phyloP scores from a whole-genome alignment of 2,329 filamentous ascomycete genomes.

The Parastagonospora avenae region DNA sequence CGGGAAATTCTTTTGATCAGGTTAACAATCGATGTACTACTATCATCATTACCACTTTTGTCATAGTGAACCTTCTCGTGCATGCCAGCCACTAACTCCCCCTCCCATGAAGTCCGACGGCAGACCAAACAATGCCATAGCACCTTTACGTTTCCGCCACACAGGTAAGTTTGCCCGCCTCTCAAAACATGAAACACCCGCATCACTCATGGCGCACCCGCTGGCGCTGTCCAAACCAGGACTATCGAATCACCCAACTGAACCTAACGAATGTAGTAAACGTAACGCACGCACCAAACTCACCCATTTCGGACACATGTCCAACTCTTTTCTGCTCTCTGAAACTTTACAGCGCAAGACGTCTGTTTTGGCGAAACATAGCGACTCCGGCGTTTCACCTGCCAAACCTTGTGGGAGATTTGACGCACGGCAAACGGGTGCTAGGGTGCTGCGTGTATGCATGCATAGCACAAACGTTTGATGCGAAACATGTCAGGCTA shows the following conservation, averaged over 20 bases:
- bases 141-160: background rate
- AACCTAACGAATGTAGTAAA: background rate
- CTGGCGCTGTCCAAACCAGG: background rate
- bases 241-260: background rate
- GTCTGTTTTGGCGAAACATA: background rate
- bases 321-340: background rate
- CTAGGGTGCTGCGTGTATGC: too few relatives aligned
- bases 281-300: background rate
- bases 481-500: background rate
- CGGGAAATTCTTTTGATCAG: too few relatives aligned
- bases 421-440: background rate
- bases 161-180: slow-evolving; percentile 3
- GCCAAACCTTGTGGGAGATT: background rate
- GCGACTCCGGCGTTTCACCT: slow-evolving; percentile 1
- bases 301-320: background rate
- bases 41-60: too few relatives aligned
- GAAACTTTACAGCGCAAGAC: background rate
- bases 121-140: background rate
- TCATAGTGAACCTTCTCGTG: background rate
- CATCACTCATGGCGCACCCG: background rate
- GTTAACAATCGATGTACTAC: too few relatives aligned
- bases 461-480: background rate
- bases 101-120: background rate
- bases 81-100: background rate
- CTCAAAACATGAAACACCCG: background rate